Conservation (phyloP, 495 filamentous ascomycete species). For the Staphylotrichum longicolle region DNA sequence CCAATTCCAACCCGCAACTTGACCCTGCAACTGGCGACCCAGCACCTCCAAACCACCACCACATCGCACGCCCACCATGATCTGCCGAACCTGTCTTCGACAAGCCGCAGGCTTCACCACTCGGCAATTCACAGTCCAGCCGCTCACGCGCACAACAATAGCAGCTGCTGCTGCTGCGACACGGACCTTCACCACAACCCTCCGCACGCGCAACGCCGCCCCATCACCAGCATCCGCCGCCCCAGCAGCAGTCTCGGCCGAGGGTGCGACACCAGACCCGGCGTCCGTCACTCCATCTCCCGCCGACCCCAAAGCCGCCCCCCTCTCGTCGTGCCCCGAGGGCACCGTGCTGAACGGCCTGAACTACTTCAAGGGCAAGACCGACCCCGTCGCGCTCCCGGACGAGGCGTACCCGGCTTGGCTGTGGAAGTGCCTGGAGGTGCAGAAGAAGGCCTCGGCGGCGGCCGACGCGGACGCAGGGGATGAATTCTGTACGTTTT, state of each 20-base stretch:
- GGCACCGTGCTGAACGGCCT: constrained; percentile 76
- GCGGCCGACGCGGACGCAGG: constrained; percentile 47
- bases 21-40: background rate
- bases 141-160: constrained; percentile 7
- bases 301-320: constrained; percentile 17
- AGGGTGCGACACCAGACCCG: constrained; percentile 18
- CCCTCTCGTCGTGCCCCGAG: constrained; percentile 51
- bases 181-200: constrained; percentile 35
- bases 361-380: constrained; percentile 76
- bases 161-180: constrained; percentile 9
- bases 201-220: constrained; percentile 30
- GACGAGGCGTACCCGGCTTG: constrained; percentile 88
- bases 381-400: constrained; percentile 69
- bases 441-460: constrained; percentile 45
- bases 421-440: constrained; percentile 77
- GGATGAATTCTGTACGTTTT: constrained; percentile 70
- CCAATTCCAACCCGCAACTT: constrained; percentile 16
- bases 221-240: constrained; percentile 28
- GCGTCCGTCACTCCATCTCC: constrained; percentile 24
- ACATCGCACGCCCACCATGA: constrained; percentile 37
- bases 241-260: constrained; percentile 12
- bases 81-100: constrained; percentile 48
- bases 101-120: constrained; percentile 32
- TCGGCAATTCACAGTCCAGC: constrained; percentile 18
- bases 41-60: constrained; percentile 10